Conservation (phyloP, 441 rosid genomes). For the Cnidoscolus chayamansa region DNA sequence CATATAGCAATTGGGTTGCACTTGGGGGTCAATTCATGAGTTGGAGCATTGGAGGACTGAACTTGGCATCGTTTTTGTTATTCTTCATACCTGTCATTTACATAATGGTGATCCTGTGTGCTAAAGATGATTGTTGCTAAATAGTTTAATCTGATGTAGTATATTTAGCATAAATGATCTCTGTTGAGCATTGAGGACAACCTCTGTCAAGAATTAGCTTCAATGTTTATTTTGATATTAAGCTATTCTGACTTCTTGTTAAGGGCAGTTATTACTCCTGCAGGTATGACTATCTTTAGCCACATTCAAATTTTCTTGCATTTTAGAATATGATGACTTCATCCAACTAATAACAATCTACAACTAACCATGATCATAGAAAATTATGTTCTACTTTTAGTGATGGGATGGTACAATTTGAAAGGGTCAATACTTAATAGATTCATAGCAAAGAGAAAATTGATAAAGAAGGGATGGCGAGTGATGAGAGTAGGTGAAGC, state of each 20-base stretch:
- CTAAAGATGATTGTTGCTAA: not conserved
- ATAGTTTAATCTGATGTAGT: not conserved
- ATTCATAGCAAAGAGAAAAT: not conserved
- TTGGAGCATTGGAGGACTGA: not conserved
- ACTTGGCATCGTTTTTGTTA: conserved; percentile 7
- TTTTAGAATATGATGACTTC: not conserved
- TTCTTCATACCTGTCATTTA: not conserved
- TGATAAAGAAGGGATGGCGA: not conserved
- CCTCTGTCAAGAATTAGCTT: not conserved
- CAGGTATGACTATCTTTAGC: not conserved
- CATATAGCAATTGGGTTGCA: conserved; percentile 38
- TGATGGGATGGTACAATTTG: not conserved
- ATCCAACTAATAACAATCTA: not conserved
- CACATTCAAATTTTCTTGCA: not conserved
- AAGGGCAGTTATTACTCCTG: not conserved
- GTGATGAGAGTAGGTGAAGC: not conserved
- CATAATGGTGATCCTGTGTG: not conserved
- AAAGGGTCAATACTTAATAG: not conserved
- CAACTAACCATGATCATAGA: not conserved
- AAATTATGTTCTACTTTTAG: not conserved
- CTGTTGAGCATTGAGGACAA: not conserved
- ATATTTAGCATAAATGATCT: not conserved
- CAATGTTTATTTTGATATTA: not conserved
- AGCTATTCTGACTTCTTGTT: not conserved
- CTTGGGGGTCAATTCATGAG: conserved; percentile 34